Evolutionary conservation across 192 early-diverging fungal species (phyloP), one percentile per base, ranked within the genome.

Genomic region (Mortierella alpina): DNA sequence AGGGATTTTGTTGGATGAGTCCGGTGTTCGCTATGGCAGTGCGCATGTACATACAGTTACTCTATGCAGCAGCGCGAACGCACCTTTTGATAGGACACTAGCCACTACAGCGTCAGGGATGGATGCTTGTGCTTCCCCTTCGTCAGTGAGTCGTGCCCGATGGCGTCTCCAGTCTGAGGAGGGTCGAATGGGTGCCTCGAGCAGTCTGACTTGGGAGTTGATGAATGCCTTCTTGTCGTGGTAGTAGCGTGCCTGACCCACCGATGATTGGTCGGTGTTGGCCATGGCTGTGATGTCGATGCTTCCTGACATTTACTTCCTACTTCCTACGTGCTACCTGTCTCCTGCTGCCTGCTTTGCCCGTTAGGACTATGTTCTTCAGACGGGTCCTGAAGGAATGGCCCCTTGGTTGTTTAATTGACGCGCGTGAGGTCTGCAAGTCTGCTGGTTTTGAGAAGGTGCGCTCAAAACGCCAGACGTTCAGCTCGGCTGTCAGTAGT

Each of bases 161-260:
- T 45, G 51, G 17, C 50, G 57, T 49, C 64, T 53, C 76, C 76
- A 79, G 17, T 72, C 64, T 4, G 20, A 6, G 3, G 76, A 58
- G 0, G 47, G 76, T 20, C 54, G 18, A 10, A 66, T 56, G 18
- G 76, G 69, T 1, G 68, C 69, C 18, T 79, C 68, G 0, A 79
- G 52, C 7, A 79, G 69, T 7, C 76, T 49, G 20, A 79, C 63
- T 23, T 79, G 76, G 4, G 76, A 53, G 15, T 55, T 52, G 45
- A 79, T 59, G 49, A 79, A 79, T 1, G 63, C 69, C 64, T 79
- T 79, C 59, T 79, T 79, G 69, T 79, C 76, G 10, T 79, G 76
- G 42, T 79, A 79, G 50, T 79, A 79, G 7, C 76, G 63, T 12
- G 57, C 76, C 52, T 79, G 76, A 12, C 76, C 63, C 13, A 56